These are phyloP conservation scores for Hysterium pulicare DNA, from an alignment of 2,329 filamentous ascomycete species.

Conservation along the genomic window DNA sequence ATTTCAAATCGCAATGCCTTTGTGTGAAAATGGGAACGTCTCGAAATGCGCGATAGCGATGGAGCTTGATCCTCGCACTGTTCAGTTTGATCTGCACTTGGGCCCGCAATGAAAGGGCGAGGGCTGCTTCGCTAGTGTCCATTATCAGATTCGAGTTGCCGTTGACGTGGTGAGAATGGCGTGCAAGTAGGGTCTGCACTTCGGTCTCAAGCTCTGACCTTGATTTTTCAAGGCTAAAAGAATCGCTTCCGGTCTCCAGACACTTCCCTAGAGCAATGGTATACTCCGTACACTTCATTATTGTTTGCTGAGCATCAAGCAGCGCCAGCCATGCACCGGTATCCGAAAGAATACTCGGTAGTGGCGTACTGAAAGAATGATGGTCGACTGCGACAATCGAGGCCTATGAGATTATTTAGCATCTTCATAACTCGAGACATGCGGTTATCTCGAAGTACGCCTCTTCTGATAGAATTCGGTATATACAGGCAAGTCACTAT, in stretches of 20 bases:
- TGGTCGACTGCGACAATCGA: slow-evolving; percentile 34
- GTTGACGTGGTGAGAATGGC: neutral
- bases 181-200: neutral
- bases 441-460: no score
- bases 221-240: slow-evolving; percentile 16
- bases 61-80: slow-evolving; percentile 52
- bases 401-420: no score
- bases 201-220: neutral
- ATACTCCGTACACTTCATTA: slow-evolving; percentile 5
- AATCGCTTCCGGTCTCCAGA: slow-evolving; percentile 16
- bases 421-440: no score
- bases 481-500: no score
- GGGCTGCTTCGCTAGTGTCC: slow-evolving; percentile 39
- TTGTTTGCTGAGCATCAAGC: slow-evolving; percentile 2
- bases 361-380: slow-evolving; percentile 1
- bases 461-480: no score
- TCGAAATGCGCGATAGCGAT: slow-evolving; percentile 52
- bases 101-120: slow-evolving; percentile 44
- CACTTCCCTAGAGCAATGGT: neutral
- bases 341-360: slow-evolving; percentile 3
- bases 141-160: slow-evolving; percentile 16
- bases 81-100: slow-evolving; percentile 52
- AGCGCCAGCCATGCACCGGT: slow-evolving; percentile 1
- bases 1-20: slow-evolving; percentile 50
- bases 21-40: slow-evolving; percentile 50